These are phyloP conservation scores for Cunninghamia lanceolata DNA, from an alignment of 75 land plant species.

Conservation along the genomic window DNA sequence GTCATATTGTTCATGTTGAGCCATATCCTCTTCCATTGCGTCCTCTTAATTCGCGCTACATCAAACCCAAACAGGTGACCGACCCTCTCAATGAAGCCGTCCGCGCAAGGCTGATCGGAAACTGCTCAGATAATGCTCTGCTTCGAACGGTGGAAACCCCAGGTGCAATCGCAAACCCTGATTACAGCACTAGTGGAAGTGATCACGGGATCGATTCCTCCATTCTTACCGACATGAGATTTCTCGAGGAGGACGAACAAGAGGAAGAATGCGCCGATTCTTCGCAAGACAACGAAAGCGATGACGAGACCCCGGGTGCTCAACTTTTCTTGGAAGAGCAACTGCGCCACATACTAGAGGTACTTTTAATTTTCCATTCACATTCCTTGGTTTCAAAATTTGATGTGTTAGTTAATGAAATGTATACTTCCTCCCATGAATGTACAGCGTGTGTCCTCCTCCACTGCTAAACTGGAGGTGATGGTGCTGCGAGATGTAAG, in stretches of 20 bases:
- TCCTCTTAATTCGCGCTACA: background rate
- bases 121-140: background rate
- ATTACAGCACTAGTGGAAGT: slow-evolving; percentile 31
- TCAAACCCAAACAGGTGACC: slow-evolving; percentile 14
- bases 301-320: background rate
- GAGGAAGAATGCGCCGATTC: background rate
- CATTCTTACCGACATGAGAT: slow-evolving; percentile 28
- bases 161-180: too few relatives aligned
- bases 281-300: slow-evolving; percentile 15
- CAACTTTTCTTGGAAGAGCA: background rate
- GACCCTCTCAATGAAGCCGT: slow-evolving; percentile 14
- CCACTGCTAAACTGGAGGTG: background rate
- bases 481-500: background rate
- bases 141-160: background rate
- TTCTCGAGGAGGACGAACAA: background rate
- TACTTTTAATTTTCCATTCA: background rate
- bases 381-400: background rate
- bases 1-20: background rate
- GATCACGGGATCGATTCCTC: slow-evolving; percentile 39
- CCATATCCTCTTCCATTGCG: background rate
- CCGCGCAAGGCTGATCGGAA: background rate
- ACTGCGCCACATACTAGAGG: background rate
- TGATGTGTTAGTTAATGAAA: background rate
- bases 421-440: background rate
- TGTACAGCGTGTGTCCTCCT: background rate